These are phyloP conservation scores for Globisporangium alternatum DNA, from an alignment of 352 stramenopile species.

Conservation along the genomic window DNA sequence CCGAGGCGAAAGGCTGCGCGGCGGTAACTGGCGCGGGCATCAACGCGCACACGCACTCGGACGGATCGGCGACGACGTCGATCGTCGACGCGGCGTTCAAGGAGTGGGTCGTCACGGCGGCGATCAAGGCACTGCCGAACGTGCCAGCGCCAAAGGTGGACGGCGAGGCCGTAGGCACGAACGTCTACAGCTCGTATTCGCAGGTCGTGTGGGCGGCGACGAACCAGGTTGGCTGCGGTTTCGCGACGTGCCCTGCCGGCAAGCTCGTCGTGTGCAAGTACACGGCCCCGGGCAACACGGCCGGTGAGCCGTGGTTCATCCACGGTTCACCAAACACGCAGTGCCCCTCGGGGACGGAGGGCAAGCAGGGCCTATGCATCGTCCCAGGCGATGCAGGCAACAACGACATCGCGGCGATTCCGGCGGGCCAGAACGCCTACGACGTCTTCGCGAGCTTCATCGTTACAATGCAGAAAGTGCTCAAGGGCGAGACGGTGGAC, in stretches of 20 bases:
- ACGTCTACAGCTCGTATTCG: constrained; percentile 74
- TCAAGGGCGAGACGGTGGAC: constrained; percentile 31
- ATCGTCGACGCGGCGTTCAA: constrained; percentile 55
- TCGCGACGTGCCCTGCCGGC: constrained; percentile 33
- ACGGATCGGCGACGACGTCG: constrained; percentile 17
- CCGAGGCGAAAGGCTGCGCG: constrained; percentile 38
- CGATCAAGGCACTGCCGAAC: constrained; percentile 40
- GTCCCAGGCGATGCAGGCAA: constrained; percentile 45
- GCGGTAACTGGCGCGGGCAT: constrained; percentile 32
- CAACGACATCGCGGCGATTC: constrained; percentile 51
- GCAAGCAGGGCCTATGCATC: constrained; percentile 44
- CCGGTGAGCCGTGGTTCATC: constrained; percentile 52
- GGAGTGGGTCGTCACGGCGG: constrained; percentile 57
- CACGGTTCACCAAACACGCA: constrained; percentile 42
- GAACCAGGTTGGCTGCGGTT: constrained; percentile 60
- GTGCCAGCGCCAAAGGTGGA: constrained; percentile 37
- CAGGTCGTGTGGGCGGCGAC: constrained; percentile 68
- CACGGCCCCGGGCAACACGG: constrained; percentile 49
- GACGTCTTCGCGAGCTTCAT: constrained; percentile 59
- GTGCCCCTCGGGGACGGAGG: constrained; percentile 49
- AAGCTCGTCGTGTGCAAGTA: constrained; percentile 65
- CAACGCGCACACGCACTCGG: constrained; percentile 44
- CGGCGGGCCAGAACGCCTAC: constrained; percentile 51
- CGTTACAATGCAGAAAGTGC: constrained; percentile 42
- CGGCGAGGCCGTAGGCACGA: constrained; percentile 47